These are phyloP conservation scores for Xerocomus minutiporus DNA, from an alignment of 1,284 basidiomycete genomes.

Conservation along the genomic window DNA sequence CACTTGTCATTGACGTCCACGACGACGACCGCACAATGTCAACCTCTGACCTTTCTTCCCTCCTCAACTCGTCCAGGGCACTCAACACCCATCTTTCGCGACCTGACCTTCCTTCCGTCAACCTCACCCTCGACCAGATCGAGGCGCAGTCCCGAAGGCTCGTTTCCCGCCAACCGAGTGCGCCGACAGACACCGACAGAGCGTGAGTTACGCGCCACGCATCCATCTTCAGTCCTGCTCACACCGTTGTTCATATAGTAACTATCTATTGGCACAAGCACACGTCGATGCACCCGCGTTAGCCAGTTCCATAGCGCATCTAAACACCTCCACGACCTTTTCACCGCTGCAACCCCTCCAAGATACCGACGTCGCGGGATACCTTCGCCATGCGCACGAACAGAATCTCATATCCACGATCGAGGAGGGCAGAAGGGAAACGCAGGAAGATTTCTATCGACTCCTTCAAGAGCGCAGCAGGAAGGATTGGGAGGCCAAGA, in stretches of 20 bases:
- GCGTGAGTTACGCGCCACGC: slow-evolving; percentile 51
- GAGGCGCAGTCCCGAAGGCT: slow-evolving; percentile 82
- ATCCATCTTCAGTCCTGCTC: slow-evolving; percentile 3
- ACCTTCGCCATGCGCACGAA: slow-evolving; percentile 87
- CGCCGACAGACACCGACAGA: slow-evolving; percentile 61
- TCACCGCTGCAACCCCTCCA: slow-evolving; percentile 84
- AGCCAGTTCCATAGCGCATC: slow-evolving; percentile 73
- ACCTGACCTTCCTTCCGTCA: slow-evolving; percentile 74
- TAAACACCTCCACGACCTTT: slow-evolving; percentile 83
- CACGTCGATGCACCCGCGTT: slow-evolving; percentile 84
- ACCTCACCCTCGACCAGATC: slow-evolving; percentile 88
- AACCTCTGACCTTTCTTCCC: slow-evolving; percentile 54
- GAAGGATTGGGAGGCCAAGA: slow-evolving; percentile 86
- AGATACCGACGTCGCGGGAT: slow-evolving; percentile 87
- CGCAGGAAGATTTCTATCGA: slow-evolving; percentile 81
- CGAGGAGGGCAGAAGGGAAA: slow-evolving; percentile 83
- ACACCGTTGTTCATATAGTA: slow-evolving; percentile 40
- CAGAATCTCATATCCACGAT: slow-evolving; percentile 92
- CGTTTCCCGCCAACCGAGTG: slow-evolving; percentile 77
- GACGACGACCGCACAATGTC: not conserved
- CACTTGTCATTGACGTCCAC: too few species aligned
- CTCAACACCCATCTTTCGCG: slow-evolving; percentile 71
- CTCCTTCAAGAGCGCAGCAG: slow-evolving; percentile 73
- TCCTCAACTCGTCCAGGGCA: slow-evolving; percentile 67
- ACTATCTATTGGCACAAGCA: slow-evolving; percentile 84